These are phyloP conservation scores for Tribonema minus DNA, from an alignment of 108 stramenopile species.

Conservation along the genomic window DNA sequence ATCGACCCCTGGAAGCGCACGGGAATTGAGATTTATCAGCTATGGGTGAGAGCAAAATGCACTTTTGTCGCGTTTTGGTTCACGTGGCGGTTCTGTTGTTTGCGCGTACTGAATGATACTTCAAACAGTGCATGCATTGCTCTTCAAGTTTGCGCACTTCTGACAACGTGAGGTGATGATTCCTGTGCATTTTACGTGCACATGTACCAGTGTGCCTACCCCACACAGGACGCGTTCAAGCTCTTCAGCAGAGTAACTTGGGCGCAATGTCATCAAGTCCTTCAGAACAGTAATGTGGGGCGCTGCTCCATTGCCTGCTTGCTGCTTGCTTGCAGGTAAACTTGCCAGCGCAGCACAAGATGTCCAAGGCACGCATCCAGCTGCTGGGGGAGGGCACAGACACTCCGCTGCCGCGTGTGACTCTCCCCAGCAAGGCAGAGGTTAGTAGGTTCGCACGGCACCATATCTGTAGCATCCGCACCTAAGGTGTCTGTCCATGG, in stretches of 20 bases:
- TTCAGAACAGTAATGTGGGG: neutral
- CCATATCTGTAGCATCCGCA: too few species aligned
- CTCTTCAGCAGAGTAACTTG: neutral
- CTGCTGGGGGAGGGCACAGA: conserved; percentile 25
- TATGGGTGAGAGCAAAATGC: conserved; percentile 4
- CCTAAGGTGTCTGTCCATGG: too few species aligned
- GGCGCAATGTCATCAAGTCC: neutral
- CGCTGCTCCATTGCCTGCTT: neutral
- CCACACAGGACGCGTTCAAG: neutral
- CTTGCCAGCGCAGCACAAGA: conserved; percentile 29
- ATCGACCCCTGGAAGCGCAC: conserved; percentile 19
- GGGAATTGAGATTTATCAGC: conserved; percentile 24
- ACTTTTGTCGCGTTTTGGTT: neutral
- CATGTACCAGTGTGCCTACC: neutral
- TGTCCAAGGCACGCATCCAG: conserved; percentile 14
- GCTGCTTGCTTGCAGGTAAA: conserved; percentile 5
- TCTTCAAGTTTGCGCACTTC: neutral
- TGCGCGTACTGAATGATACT: neutral
- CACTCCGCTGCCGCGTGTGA: conserved; percentile 3
- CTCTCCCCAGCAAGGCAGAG: too few species aligned
- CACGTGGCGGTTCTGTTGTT: neutral
- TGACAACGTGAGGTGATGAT: too few species aligned
- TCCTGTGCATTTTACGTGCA: neutral
- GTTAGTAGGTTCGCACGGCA: too few species aligned
- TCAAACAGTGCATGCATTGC: neutral